phyloP scores from a whole-genome alignment of 345 rosid species.

The Syzygium grande region DNA sequence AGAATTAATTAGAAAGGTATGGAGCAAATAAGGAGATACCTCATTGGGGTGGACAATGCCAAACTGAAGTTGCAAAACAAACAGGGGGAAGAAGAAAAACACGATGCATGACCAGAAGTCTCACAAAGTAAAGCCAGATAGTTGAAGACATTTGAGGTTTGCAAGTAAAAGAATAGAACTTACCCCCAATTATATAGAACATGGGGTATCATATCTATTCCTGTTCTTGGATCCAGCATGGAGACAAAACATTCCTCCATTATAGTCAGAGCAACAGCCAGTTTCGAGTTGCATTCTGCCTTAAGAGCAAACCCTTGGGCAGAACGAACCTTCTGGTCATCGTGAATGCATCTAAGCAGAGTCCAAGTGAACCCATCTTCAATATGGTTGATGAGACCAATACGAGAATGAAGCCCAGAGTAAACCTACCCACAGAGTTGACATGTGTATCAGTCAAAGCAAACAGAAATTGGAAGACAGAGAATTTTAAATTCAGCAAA shows the following conservation, averaged over 20 bases:
- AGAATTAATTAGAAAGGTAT: not conserved
- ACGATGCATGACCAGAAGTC: not conserved
- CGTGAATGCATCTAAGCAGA: conserved; percentile 73
- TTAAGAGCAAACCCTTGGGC: conserved; percentile 64
- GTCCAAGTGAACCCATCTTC: conserved; percentile 71
- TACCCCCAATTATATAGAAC: conserved; percentile 88
- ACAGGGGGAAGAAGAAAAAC: not conserved
- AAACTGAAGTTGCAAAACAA: not conserved
- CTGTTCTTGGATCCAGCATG: conserved; percentile 93
- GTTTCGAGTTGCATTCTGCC: conserved; percentile 91
- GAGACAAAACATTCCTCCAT: conserved; percentile 96
- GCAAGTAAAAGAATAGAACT: not conserved
- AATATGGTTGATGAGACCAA: conserved; percentile 49
- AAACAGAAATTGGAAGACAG: not conserved
- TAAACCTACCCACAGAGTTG: conserved; percentile 35
- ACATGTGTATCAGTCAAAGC: not conserved
- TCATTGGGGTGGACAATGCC: not conserved
- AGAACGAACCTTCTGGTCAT: conserved; percentile 71
- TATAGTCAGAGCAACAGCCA: conserved; percentile 82
- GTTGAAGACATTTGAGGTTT: not conserved
- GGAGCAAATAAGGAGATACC: not conserved
- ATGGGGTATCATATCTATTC: conserved; percentile 91
- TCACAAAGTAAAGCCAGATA: not conserved
- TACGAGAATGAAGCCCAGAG: conserved; percentile 60
- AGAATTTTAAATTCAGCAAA: not conserved